Evolutionary conservation across 352 stramenopile species (phyloP), one percentile per base, ranked within the genome.

Genomic region (Globisporangium acanthophoron): DNA sequence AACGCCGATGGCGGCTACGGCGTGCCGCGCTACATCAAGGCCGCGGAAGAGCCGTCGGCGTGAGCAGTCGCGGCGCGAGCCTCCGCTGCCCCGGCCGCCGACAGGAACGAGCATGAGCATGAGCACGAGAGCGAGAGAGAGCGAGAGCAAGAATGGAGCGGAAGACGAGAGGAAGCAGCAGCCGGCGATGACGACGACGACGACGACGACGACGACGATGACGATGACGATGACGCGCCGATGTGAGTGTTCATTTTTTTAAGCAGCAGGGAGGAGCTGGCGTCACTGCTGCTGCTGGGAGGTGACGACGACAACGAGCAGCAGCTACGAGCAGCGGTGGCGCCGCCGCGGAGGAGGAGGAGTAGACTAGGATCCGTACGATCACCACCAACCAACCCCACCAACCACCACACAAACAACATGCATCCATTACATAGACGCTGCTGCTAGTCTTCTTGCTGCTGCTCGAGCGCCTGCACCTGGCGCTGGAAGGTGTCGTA

Each of bases 11-110:
- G 88, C 62, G 74, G 79, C 54, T 90, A 85, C 62, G 88, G 88
- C 33, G 83, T 96, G n/a, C 82, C 85, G 37, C 73, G 76, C 44
- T 97, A 96, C 77, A 82, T 97, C 67, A 97, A 97, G 76, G 59
- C 85, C 6, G 59, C 64, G 27, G 74, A 77, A 18, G 55, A 54
- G 33, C 54, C 62, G 59, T 74, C 78, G 40, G 56, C 56, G n/a
- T 61, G 37, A 61, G 54, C 31, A 7, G 12, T 8, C 8, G 40
- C 2, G 49, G 13, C 24, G 37, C 18, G 13, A 29, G 35, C 29
- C 40, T 18, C 39, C 13, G 11, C 13, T 12, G 11, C 39, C 39
- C 39, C 13, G 33, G 33, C 33, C 5, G 35, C 12, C 35, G 35
- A 41, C 35, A 41, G 35, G 35, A 41, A 41, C 40, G 40, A 45